Conservation (phyloP, 495 filamentous ascomycete genomes). For the Aspergillus ostianus region DNA sequence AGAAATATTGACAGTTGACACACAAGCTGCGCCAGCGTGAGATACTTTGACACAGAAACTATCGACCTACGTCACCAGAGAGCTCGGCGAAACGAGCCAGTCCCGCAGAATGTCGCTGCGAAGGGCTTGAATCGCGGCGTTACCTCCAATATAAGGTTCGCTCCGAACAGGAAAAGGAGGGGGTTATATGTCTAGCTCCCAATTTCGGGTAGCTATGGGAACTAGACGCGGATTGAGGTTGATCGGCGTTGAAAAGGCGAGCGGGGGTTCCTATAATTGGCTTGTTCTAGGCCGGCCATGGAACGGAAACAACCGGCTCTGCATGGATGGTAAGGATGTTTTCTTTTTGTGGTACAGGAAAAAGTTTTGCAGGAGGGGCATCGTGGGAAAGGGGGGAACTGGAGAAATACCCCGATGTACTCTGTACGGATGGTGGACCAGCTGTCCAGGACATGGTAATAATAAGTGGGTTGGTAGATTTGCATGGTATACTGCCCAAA, state of each 20-base stretch:
- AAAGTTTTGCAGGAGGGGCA: background rate
- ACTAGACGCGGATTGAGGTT: background rate
- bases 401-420: too few species aligned
- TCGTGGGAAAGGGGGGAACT: background rate
- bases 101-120: background rate
- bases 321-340: background rate
- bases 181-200: background rate
- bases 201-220: background rate
- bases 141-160: constrained; percentile 6
- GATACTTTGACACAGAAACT: background rate
- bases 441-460: background rate
- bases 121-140: background rate
- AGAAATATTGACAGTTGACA: background rate
- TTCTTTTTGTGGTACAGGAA: background rate
- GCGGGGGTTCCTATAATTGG: background rate
- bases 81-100: background rate
- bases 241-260: background rate
- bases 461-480: background rate
- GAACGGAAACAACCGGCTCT: background rate
- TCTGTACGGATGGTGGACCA: background rate
- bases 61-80: background rate
- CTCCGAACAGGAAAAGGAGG: background rate
- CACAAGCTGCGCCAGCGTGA: constrained; percentile 1
- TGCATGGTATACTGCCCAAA: background rate
- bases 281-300: background rate